These are phyloP conservation scores for Immersiporthe knoxdaviesiana DNA, from an alignment of 2,329 filamentous ascomycete genomes.

Conservation along the genomic window DNA sequence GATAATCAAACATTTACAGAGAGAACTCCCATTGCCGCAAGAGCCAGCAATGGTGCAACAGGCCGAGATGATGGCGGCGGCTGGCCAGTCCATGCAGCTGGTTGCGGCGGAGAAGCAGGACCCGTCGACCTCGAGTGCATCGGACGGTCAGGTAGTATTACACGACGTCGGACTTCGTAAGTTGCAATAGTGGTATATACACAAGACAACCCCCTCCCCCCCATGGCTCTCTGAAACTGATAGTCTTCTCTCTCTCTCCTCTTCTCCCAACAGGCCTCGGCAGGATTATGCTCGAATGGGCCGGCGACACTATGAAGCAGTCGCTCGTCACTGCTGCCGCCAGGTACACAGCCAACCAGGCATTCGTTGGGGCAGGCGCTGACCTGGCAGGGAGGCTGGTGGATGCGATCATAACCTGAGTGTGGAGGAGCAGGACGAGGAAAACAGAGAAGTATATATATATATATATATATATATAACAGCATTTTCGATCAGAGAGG, in stretches of 20 bases:
- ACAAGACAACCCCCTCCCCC: too few species aligned
- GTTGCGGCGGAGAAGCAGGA: not conserved
- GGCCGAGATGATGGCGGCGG: not conserved
- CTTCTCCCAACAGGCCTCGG: slow-evolving; percentile 16
- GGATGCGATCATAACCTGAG: slow-evolving; percentile 15
- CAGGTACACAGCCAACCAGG: slow-evolving; percentile 9
- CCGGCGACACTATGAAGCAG: slow-evolving; percentile 28
- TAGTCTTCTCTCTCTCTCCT: not conserved
- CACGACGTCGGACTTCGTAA: slow-evolving; percentile 18
- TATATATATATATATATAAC: too few species aligned
- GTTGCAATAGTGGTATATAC: too few species aligned
- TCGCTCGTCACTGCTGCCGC: slow-evolving; percentile 16
- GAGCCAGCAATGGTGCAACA: not conserved
- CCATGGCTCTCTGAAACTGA: too few species aligned
- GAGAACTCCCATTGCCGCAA: slow-evolving; percentile 1
- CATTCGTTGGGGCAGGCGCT: slow-evolving; percentile 8
- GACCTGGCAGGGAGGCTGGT: slow-evolving; percentile 11
- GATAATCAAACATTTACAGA: not conserved
- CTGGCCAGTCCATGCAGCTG: not conserved
- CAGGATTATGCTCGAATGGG: slow-evolving; percentile 26
- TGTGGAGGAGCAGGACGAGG: too few species aligned
- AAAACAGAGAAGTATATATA: not conserved
- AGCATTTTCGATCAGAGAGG: too few species aligned
- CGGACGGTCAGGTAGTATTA: slow-evolving; percentile 10
- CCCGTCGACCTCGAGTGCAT: not conserved